These are phyloP conservation scores for Tetrapisispora pingtungensis DNA, from an alignment of 805 yeast species.

Conservation along the genomic window DNA sequence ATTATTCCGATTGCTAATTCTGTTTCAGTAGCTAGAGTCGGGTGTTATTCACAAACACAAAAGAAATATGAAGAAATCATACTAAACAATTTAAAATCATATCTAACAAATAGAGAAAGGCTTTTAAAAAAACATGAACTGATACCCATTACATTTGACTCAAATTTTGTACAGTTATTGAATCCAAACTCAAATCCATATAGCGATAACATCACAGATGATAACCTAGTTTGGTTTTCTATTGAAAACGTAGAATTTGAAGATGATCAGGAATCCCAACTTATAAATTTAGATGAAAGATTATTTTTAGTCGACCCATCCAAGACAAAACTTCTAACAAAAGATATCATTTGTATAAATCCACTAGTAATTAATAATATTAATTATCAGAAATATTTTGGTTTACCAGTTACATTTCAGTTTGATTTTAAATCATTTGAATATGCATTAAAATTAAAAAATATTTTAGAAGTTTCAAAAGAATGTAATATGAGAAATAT, in stretches of 20 bases:
- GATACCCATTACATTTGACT: conserved; percentile 69
- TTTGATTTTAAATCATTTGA: conserved; percentile 31
- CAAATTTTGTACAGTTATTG: conserved; percentile 11
- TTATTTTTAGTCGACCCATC: conserved; percentile 43
- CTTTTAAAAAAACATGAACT: conserved; percentile 56
- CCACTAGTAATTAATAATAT: conserved; percentile 25
- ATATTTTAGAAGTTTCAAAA: conserved; percentile 46
- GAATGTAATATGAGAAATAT: conserved; percentile 19
- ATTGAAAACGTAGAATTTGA: conserved; percentile 39
- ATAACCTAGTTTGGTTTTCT: conserved; percentile 78
- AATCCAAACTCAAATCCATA: conserved; percentile 5
- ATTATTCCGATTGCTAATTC: conserved; percentile 15
- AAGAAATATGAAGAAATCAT: conserved; percentile 28
- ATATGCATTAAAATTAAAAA: conserved; percentile 42
- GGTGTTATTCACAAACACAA: conserved; percentile 22
- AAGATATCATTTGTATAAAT: conserved; percentile 42
- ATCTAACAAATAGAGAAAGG: conserved; percentile 50
- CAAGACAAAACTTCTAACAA: conserved; percentile 57
- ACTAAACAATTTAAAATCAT: conserved; percentile 47
- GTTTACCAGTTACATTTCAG: conserved; percentile 34
- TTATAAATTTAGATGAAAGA: not conserved
- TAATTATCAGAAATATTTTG: conserved; percentile 40
- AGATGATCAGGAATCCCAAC: conserved; percentile 9
- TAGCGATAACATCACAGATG: conserved; percentile 32
- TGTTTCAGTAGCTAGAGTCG: conserved; percentile 21